Percentiles rank a stretch among this genome's conserved stretches.
Conservation (phyloP, 164 flowering plant species). For the Kingdonia uniflora region DNA sequence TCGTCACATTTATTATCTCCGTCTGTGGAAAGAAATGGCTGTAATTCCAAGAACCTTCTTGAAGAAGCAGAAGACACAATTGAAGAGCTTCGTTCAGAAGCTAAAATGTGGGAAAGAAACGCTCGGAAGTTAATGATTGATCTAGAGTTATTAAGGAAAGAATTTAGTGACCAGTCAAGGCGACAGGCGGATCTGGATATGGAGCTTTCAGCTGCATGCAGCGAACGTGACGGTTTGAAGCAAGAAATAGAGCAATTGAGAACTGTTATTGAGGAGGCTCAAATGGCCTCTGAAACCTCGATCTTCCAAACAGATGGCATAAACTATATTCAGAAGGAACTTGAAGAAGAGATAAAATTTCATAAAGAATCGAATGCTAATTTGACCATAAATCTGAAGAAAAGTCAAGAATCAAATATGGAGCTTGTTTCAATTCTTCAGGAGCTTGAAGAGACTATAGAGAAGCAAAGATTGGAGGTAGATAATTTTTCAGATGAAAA, state of each 20-base stretch:
- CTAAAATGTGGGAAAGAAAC: slow-evolving; percentile 83
- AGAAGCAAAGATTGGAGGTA: slow-evolving; percentile 60
- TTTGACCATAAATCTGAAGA: slow-evolving; percentile 46
- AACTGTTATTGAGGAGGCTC: slow-evolving; percentile 28
- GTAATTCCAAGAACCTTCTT: slow-evolving; percentile 39
- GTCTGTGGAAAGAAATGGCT: slow-evolving; percentile 24
- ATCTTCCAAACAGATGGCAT: slow-evolving; percentile 19
- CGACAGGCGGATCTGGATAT: slow-evolving; percentile 33
- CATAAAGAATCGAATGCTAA: slow-evolving; percentile 50
- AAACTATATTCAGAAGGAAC: slow-evolving; percentile 29
- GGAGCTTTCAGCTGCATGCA: slow-evolving; percentile 54
- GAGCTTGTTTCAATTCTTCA: slow-evolving; percentile 82
- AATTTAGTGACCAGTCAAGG: slow-evolving; percentile 47
- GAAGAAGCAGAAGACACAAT: slow-evolving; percentile 64
- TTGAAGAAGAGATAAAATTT: slow-evolving; percentile 50
- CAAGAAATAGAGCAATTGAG: slow-evolving; percentile 48
- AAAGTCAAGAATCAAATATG: slow-evolving; percentile 74
- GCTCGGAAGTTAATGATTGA: slow-evolving; percentile 60
- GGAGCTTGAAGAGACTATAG: slow-evolving; percentile 67
- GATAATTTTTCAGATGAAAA: slow-evolving; percentile 34
- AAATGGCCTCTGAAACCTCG: slow-evolving; percentile 16
- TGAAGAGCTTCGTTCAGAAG: slow-evolving; percentile 59
- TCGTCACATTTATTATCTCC: slow-evolving; percentile 14
- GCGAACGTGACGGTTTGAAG: slow-evolving; percentile 53
- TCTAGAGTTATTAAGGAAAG: slow-evolving; percentile 45